Conservation (phyloP, 257 asterid species). For the Penstemon davidsonii region DNA sequence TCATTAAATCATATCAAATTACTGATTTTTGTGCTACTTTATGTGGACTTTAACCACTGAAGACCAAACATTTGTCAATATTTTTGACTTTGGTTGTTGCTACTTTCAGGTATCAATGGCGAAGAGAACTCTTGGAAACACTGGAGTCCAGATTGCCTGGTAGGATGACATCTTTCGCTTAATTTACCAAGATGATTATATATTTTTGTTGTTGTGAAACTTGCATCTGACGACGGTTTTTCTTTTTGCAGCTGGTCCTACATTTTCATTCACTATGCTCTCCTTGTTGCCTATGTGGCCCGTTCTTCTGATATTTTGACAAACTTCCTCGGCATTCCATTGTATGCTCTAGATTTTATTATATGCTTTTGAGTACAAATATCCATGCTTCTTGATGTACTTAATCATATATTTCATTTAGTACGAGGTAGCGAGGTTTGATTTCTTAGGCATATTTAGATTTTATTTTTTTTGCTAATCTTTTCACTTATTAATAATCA, state of each 20-base stretch:
- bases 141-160: conserved; percentile 90
- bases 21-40: background rate
- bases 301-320: conserved; percentile 91
- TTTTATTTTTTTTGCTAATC: background rate
- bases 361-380: conserved; percentile 7
- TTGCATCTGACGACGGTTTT: conserved; percentile 29
- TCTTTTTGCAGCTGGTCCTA: conserved; percentile 87
- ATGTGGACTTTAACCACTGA: conserved; percentile 9
- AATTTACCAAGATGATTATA: background rate
- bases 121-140: conserved; percentile 79
- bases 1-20: conserved; percentile 10
- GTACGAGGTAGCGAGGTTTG: background rate
- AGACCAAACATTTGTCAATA: conserved; percentile 9
- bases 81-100: conserved; percentile 23
- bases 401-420: conserved; percentile 5
- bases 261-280: conserved; percentile 90
- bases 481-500: background rate
- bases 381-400: conserved; percentile 17
- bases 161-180: conserved; percentile 34
- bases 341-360: conserved; percentile 41
- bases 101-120: conserved; percentile 84
- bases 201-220: conserved; percentile 3
- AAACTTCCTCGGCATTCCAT: conserved; percentile 74
- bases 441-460: background rate
- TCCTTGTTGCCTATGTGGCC: conserved; percentile 93